Evolutionary conservation across 2,329 filamentous ascomycete species (phyloP), one percentile per base, ranked within the genome.

Genomic region (Neofusicoccum sp.): DNA sequence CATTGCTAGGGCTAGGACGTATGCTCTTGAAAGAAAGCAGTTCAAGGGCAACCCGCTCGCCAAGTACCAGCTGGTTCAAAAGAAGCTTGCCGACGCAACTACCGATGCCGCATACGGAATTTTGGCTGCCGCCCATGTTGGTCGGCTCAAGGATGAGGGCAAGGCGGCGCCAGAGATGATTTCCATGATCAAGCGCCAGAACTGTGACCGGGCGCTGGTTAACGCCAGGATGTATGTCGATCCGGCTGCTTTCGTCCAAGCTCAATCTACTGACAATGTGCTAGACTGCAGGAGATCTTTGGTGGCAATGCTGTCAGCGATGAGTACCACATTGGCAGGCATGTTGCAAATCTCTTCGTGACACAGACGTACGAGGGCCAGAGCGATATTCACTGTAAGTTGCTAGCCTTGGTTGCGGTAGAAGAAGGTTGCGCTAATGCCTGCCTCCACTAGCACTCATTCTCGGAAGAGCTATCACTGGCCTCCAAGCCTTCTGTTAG

Each of bases 281-380:
- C 14, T 62, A 86, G 84, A 63, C 80, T 99, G 63, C 95, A 99
- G 76, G 95, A 99, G 79, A 85, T 99, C 24, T 97, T 99, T 78
- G 95, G 95, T 61, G 95, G 95, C 31, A 99, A 99, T 72, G 95
- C 95, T n/a, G 91, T 95, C 53, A 96, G 92, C 71, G 95, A 99
- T 69, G 95, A 99, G 78, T 99, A 98, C 71, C 87, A 87, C 64
- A 97, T 99, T 70, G 95, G 91, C 14, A 86, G 95, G 65, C 95
- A 98, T 79, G 95, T 97, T 62, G 89, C 93, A 61, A 99, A 99
- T 75, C 76, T 99, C 65, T 99, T 96, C 75, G 95, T 99, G 58
- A 96, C 93, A 59, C 93, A 98, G 79, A 98, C 93, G 1, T 99
- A 99, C 69, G 95, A 99, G 78, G 95, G 95, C 24, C 95, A 98